phyloP scores from a whole-genome alignment of 1,284 basidiomycete species.

The Ustanciosporium gigantosporum region DNA sequence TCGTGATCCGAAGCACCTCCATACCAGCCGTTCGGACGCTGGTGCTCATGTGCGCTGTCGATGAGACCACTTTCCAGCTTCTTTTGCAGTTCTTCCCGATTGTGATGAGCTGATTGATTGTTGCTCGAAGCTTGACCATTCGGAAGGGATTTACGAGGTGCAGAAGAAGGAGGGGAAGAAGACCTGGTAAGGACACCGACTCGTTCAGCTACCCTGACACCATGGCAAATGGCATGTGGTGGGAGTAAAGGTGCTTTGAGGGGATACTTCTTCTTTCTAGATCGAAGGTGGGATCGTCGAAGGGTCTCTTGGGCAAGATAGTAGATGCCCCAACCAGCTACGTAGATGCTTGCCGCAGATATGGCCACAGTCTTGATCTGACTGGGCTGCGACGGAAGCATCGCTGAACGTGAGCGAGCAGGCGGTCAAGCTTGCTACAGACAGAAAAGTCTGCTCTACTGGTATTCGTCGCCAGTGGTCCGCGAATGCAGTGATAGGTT shows the following conservation, averaged over 20 bases:
- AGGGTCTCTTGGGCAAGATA: slow-evolving; percentile 46
- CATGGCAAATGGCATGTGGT: slow-evolving; percentile 24
- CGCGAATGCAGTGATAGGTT: too few relatives aligned
- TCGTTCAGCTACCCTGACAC: slow-evolving; percentile 23
- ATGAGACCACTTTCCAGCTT: background rate
- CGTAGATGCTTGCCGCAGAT: slow-evolving; percentile 17
- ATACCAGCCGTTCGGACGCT: slow-evolving; percentile 20
- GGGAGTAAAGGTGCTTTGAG: slow-evolving; percentile 26
- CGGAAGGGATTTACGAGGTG: background rate
- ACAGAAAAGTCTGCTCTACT: too few relatives aligned
- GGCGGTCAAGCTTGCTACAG: too few relatives aligned
- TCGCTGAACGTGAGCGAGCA: slow-evolving; percentile 1
- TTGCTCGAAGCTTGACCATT: slow-evolving; percentile 3
- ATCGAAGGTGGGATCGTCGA: slow-evolving; percentile 18
- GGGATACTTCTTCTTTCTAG: slow-evolving; percentile 26
- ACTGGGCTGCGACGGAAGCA: slow-evolving; percentile 29
- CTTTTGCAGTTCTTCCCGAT: background rate
- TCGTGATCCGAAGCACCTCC: slow-evolving; percentile 53
- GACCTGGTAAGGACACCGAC: slow-evolving; percentile 23
- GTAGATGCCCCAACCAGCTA: slow-evolving; percentile 44
- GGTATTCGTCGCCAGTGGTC: too few relatives aligned
- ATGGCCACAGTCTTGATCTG: slow-evolving; percentile 28
- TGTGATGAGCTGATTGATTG: background rate
- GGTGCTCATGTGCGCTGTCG: background rate
- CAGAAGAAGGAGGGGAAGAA: background rate